Conservation (phyloP, 2,329 filamentous ascomycete genomes). For the Paradendryphiella salina region DNA sequence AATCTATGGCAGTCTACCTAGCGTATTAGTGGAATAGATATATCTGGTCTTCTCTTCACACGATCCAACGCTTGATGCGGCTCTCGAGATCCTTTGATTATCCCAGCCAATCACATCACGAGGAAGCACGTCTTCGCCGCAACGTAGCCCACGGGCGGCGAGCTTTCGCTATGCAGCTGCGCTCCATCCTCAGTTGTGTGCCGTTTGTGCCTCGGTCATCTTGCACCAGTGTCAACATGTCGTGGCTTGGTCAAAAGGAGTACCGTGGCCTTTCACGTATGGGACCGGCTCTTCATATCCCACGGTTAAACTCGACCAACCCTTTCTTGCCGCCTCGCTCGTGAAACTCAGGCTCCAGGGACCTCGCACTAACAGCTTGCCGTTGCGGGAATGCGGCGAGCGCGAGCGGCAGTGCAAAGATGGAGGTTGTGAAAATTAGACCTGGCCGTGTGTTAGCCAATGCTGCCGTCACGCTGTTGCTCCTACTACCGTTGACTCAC, state of each 20-base stretch:
- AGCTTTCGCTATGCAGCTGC: background rate
- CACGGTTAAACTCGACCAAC: conserved; percentile 94
- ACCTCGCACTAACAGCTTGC: conserved; percentile 75
- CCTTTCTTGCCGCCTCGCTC: conserved; percentile 76
- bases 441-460: conserved; percentile 53
- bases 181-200: background rate
- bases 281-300: conserved; percentile 63
- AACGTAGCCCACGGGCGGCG: background rate
- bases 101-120: conserved; percentile 16
- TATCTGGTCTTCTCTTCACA: conserved; percentile 7
- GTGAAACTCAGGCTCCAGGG: conserved; percentile 84
- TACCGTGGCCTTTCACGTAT: conserved; percentile 1
- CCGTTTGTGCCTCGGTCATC: background rate
- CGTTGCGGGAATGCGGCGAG: conserved; percentile 91
- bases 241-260: background rate
- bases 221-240: background rate
- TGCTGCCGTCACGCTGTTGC: conserved; percentile 59
- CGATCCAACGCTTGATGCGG: background rate
- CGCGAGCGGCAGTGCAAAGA: conserved; percentile 86
- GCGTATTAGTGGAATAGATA: background rate
- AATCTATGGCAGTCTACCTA: conserved; percentile 24
- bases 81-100: conserved; percentile 4
- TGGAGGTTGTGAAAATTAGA: conserved; percentile 81
- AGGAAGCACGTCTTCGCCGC: conserved; percentile 21
- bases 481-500: conserved; percentile 52